Base-by-base conservation (phyloP, 331 rosid species). In the Prunus yedoensis region DNA sequence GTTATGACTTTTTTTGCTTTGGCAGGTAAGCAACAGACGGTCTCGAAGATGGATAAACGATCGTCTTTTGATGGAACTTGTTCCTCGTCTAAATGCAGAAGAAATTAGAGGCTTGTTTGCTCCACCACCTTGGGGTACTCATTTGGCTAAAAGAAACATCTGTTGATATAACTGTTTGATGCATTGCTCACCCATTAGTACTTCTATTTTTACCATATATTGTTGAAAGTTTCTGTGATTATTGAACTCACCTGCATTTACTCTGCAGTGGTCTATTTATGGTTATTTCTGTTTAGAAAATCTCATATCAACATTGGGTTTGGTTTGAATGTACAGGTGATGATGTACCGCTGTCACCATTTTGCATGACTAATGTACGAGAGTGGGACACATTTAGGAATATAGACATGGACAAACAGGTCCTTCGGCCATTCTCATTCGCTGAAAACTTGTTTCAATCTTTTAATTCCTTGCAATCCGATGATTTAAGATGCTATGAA, bases 51-150 rank as follows among this genome's bases (percentile, higher is more conserved):
- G 93, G 93, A 78, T 94, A 83, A 94, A 94, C 41, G 99, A 94
- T 21, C 97, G 92, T 46, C 88, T 92, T 74, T 77, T 94, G 76
- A 92, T 92, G 96, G 97, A 92, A 78, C 90, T 92, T 70, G 96
- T 94, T 47, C 99, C 97, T 9, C 89, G 88, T 27, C 85, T 94
- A 70, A 90, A 89, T 79, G 97, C 92, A 16, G 97, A 92, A 73
- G 99, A 94, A 85, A 86, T 94, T 71, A 84, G 96, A 82, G 97
- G 97, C 85, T 80, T 94, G 79, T 94, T 92, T 90, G 95, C 97
- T 79, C 97, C 99, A 74, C 99, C 97, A 60, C 99, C 97, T 64
- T 94, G 85, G 82, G 99, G 99, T 94, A 90, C 80, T 77, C 23
- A 80, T 80, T 27, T 63, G 45, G 32, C 32, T 70, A 58, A 58